A percentile compares a stretch with the other conserved stretches of the same genome.
phyloP scores from a whole-genome alignment of 2,329 filamentous ascomycete species.

The Lasiodiplodia theobromae region DNA sequence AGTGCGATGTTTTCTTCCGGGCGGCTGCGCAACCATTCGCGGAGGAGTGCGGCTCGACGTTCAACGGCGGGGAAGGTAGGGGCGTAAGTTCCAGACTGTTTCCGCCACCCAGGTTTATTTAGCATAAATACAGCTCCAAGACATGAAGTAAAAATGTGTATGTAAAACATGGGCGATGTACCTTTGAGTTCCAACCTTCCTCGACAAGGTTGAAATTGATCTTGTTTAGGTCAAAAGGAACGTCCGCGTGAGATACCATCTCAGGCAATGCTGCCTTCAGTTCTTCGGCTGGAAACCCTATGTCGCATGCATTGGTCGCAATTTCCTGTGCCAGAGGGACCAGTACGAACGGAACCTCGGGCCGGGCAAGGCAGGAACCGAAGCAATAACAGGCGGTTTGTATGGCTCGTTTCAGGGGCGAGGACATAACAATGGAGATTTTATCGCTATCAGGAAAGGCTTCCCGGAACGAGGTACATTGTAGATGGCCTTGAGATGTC shows the following conservation, averaged over 20 bases:
- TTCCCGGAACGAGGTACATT: conserved; percentile 71
- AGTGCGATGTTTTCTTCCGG: conserved; percentile 73
- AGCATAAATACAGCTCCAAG: background rate
- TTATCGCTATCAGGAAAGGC: conserved; percentile 65
- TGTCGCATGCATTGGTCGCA: conserved; percentile 76
- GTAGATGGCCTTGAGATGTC: conserved; percentile 74
- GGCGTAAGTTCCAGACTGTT: conserved; percentile 42
- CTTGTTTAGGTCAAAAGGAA: conserved; percentile 55
- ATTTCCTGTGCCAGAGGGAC: conserved; percentile 83
- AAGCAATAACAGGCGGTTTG: conserved; percentile 79
- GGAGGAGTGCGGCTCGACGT: conserved; percentile 40
- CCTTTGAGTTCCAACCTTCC: conserved; percentile 76
- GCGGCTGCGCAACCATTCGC: conserved; percentile 62
- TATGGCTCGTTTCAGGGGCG: conserved; percentile 80
- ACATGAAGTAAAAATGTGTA: background rate
- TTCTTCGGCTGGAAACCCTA: conserved; percentile 64
- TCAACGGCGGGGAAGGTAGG: conserved; percentile 39
- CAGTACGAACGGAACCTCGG: conserved; percentile 60
- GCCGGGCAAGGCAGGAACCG: conserved; percentile 52
- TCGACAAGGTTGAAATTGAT: conserved; percentile 69
- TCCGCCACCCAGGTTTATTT: too few relatives aligned
- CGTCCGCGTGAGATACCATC: conserved; percentile 42
- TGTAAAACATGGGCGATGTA: conserved; percentile 24
- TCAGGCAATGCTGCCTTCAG: conserved; percentile 58
- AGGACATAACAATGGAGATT: conserved; percentile 76